Evolutionary conservation across 108 stramenopile genomes (phyloP).

Genomic region (Skeletonema menzelii): DNA sequence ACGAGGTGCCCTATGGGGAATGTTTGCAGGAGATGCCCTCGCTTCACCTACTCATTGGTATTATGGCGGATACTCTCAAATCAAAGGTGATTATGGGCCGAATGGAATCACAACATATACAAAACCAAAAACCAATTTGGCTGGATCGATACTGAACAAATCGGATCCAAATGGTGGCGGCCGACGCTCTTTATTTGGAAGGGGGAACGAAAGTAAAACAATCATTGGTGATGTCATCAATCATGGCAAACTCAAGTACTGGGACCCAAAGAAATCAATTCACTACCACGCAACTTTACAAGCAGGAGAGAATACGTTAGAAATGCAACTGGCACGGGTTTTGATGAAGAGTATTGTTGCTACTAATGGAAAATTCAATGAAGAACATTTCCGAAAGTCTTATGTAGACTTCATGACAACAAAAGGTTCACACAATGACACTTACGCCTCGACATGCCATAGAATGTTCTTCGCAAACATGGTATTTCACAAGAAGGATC

Average conservation of each 20-base stretch:
- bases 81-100: conserved; percentile 64
- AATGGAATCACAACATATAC: conserved; percentile 59
- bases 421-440: conserved; percentile 83
- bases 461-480: conserved; percentile 93
- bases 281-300: conserved; percentile 87
- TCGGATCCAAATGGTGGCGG: conserved; percentile 87
- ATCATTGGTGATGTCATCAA: conserved; percentile 90
- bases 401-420: conserved; percentile 89
- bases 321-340: conserved; percentile 69
- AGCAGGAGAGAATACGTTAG: conserved; percentile 86
- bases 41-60: conserved; percentile 88
- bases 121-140: conserved; percentile 52
- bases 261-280: conserved; percentile 66
- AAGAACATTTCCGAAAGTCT: conserved; percentile 70
- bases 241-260: conserved; percentile 80
- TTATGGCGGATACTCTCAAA: conserved; percentile 75
- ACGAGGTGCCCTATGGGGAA: conserved; percentile 53
- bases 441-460: conserved; percentile 89
- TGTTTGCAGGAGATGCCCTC: conserved; percentile 79
- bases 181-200: conserved; percentile 38
- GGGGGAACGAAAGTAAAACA: conserved; percentile 19
- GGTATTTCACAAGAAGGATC: conserved; percentile 48
- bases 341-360: conserved; percentile 65
- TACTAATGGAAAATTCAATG: conserved; percentile 46
- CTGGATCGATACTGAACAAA: conserved; percentile 84